phyloP scores from a whole-genome alignment of 768 basidiomycete species.

The Agrocybe praecox region DNA sequence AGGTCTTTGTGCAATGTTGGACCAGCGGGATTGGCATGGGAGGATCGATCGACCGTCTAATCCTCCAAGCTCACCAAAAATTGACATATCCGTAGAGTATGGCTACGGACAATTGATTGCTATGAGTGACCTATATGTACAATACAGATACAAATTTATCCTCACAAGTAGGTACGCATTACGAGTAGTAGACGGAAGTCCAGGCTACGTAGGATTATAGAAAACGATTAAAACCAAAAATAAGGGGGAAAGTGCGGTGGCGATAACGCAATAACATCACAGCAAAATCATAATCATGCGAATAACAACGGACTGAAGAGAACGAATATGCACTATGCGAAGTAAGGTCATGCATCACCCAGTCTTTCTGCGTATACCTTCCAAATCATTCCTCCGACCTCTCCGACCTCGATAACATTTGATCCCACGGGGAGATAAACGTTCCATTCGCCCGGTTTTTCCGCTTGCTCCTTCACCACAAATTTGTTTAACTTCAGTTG shows the following conservation, averaged over 20 bases:
- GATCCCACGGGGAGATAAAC: slow-evolving; percentile 59
- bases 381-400: slow-evolving; percentile 70
- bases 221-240: background rate
- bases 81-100: too few relatives aligned
- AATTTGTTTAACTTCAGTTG: slow-evolving; percentile 68
- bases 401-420: slow-evolving; percentile 73
- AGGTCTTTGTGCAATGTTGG: too few relatives aligned
- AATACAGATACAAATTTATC: background rate
- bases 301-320: background rate
- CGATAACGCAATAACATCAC: background rate
- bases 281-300: slow-evolving; percentile 1
- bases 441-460: slow-evolving; percentile 59
- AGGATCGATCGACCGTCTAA: too few relatives aligned
- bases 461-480: slow-evolving; percentile 45
- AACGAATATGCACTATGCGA: background rate
- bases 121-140: too few relatives aligned
- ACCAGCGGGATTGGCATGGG: too few relatives aligned
- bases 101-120: too few relatives aligned
- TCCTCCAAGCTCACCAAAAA: too few relatives aligned
- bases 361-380: slow-evolving; percentile 65
- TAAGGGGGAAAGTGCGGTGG: background rate
- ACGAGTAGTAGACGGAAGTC: background rate
- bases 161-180: background rate
- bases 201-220: background rate
- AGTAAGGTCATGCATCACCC: slow-evolving; percentile 10